Conservation (phyloP, 2,329 filamentous ascomycete species). For the Fusarium floridanum region DNA sequence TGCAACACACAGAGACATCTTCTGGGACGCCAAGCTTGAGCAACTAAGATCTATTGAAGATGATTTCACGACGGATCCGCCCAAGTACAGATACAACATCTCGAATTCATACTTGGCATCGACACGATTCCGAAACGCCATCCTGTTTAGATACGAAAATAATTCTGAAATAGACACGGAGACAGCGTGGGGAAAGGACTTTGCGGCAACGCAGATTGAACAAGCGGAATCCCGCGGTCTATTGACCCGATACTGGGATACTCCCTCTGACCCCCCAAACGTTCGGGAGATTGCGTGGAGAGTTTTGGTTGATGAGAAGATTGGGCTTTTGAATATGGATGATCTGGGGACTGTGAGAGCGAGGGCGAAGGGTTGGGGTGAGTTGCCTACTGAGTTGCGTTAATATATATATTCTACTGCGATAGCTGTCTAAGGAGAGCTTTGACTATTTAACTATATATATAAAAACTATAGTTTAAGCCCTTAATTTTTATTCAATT, state of each 20-base stretch:
- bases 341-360: neutral
- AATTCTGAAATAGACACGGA: neutral
- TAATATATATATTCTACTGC: neutral
- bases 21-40: neutral
- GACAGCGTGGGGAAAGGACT: neutral
- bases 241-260: neutral
- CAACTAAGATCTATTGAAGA: neutral
- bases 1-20: neutral
- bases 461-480: no score
- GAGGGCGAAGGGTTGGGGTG: neutral
- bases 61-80: neutral
- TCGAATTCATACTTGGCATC: neutral
- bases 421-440: no score
- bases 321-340: neutral
- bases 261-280: neutral
- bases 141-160: neutral
- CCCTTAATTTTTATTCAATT: no score
- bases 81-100: neutral
- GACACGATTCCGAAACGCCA: neutral
- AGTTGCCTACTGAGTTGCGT: neutral
- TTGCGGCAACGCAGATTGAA: neutral
- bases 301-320: neutral
- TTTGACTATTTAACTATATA: no score
- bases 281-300: neutral
- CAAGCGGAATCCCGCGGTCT: neutral